Conservation (phyloP, 306 rosid species). For the Trichosanthes truncata region DNA sequence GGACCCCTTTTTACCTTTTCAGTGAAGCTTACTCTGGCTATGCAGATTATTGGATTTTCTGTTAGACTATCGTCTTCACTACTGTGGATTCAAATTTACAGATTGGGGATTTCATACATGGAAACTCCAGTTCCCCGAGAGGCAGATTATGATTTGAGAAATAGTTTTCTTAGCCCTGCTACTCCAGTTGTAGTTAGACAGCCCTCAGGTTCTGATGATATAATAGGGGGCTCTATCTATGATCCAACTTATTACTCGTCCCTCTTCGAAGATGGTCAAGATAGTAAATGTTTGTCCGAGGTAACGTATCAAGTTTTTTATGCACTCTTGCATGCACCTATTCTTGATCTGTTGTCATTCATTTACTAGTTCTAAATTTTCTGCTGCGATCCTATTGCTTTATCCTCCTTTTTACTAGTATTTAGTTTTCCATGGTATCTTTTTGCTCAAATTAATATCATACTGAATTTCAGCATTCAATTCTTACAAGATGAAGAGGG, state of each 20-base stretch:
- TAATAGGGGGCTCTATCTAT: conserved; percentile 84
- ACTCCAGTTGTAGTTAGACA: conserved; percentile 55
- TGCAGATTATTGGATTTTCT: conserved; percentile 62
- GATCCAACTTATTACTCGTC: conserved; percentile 77
- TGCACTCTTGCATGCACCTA: neutral
- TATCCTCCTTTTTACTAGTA: neutral
- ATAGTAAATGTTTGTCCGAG: conserved; percentile 35
- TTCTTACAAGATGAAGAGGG: neutral
- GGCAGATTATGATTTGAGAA: conserved; percentile 61
- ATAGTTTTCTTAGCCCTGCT: conserved; percentile 76
- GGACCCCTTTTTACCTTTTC: conserved; percentile 50
- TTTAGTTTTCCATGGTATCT: neutral
- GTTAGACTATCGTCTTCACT: conserved; percentile 71
- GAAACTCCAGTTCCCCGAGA: conserved; percentile 43
- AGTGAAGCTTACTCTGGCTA: conserved; percentile 70
- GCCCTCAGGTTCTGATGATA: conserved; percentile 65
- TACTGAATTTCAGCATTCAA: neutral
- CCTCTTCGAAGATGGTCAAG: conserved; percentile 72
- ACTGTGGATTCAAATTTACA: conserved; percentile 93
- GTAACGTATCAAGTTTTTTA: conserved; percentile 31
- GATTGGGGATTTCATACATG: conserved; percentile 66
- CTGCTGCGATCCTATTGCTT: neutral
- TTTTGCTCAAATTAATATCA: neutral
- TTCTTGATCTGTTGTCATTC: neutral
- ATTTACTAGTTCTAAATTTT: neutral